Base-by-base conservation (phyloP, 257 asterid species). In the Galeopsis tetrahit region DNA sequence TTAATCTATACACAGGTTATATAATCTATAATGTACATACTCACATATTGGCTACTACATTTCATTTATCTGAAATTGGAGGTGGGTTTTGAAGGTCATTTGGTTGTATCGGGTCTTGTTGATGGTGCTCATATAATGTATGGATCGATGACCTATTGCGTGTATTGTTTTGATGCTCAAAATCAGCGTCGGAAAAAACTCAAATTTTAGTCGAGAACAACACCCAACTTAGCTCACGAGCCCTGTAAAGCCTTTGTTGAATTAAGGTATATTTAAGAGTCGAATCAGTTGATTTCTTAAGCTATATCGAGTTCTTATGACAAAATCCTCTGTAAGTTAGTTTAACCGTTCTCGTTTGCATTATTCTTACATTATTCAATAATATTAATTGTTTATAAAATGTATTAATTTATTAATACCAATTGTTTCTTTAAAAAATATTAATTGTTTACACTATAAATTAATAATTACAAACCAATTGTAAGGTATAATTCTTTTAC, bases 1-100 rank as follows among this genome's bases (percentile, higher is more conserved):
- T 49, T 48, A n/a, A 55, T 55, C 61, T 49, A n/a, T 32, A 9
- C 61, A 32, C 35, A 35, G 63, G 57, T 70, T 58, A 31, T 17
- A 28, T 56, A 43, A 34, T 13, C 36, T 13, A 57, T 36, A 40
- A 42, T 32, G 68, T 60, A 33, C 62, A 46, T 60, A 35, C 31
- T 60, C 31, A 60, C 14, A 60, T 33, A 59, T 35, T 34, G 66
- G 44, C 2, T 58, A 32, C 64, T 31, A 4, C 42, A 59, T 59
- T 44, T 71, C 39, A 60, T 60, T 58, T 46, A 55, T 55, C 61
- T 9, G 36, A 31, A 28, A 21, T 56, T 28, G 38, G 38, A 28
- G 38, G 36, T 3, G 62, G 62, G 62, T 56, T 28, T 55, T 56
- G n/a, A 3, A 56, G 4, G n/a, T 28, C 7, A 31, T 4, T 55